Evolutionary conservation across 2,329 filamentous ascomycete genomes (phyloP).

Genomic region (Ophiostoma himal-ulmi): DNA sequence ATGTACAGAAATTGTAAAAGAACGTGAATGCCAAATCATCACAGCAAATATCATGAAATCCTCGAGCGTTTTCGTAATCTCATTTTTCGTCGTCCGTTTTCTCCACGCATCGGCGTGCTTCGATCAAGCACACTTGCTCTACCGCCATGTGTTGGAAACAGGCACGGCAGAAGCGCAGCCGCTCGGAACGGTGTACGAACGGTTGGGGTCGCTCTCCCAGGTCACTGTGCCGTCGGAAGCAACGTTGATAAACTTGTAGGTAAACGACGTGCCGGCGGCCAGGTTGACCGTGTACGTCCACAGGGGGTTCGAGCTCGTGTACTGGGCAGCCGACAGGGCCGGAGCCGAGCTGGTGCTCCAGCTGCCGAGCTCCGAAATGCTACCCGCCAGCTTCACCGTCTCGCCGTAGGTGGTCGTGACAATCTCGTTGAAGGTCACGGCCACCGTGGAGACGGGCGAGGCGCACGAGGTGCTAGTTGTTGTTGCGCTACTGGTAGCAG

Average conservation of each 20-base stretch:
- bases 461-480: constrained; percentile 13
- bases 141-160: constrained; percentile 20
- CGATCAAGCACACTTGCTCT: not conserved
- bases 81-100: not conserved
- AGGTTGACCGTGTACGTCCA: constrained; percentile 56
- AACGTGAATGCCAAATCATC: not conserved
- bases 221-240: constrained; percentile 47
- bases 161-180: constrained; percentile 13
- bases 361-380: constrained; percentile 51
- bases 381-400: constrained; percentile 60
- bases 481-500: not conserved
- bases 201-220: constrained; percentile 61
- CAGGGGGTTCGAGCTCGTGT: constrained; percentile 53
- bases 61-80: too few species aligned
- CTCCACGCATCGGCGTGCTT: not conserved
- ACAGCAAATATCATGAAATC: not conserved
- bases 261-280: constrained; percentile 48
- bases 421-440: constrained; percentile 56
- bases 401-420: constrained; percentile 56
- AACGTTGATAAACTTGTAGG: constrained; percentile 66
- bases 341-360: constrained; percentile 55
- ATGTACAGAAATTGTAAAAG: not conserved
- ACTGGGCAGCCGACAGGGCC: constrained; percentile 52
- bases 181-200: constrained; percentile 33
- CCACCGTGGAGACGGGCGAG: constrained; percentile 44